Conservation (phyloP, 345 rosid species). For the Citrus australasica region DNA sequence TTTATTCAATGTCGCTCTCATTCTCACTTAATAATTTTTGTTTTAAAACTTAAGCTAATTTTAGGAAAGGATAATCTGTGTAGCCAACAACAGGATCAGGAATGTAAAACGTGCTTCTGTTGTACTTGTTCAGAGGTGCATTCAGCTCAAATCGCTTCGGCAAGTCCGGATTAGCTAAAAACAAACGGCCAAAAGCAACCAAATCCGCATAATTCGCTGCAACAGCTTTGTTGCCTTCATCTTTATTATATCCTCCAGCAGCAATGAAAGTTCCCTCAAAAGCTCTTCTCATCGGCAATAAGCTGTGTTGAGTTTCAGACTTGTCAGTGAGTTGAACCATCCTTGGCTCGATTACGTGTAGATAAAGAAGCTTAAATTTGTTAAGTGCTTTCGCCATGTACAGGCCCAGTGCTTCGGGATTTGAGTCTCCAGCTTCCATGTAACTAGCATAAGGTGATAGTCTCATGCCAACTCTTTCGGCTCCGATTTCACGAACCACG, state of each 20-base stretch:
- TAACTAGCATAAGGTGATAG: not conserved
- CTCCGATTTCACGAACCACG: slow-evolving; percentile 1
- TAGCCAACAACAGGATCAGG: not conserved
- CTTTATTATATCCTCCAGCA: slow-evolving; percentile 37
- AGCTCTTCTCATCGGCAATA: slow-evolving; percentile 32
- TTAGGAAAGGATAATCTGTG: too few species aligned
- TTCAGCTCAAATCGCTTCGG: slow-evolving; percentile 32
- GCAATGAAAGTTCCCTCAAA: slow-evolving; percentile 34
- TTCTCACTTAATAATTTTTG: too few species aligned
- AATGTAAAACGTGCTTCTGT: not conserved
- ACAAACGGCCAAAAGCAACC: slow-evolving; percentile 11
- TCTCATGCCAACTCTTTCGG: not conserved
- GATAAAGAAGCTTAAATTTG: slow-evolving; percentile 24
- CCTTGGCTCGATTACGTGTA: slow-evolving; percentile 38
- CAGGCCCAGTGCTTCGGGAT: slow-evolving; percentile 34
- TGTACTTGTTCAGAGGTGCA: slow-evolving; percentile 33
- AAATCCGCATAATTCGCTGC: slow-evolving; percentile 22
- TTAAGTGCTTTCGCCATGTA: slow-evolving; percentile 37
- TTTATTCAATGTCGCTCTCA: too few species aligned
- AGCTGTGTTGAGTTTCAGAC: slow-evolving; percentile 12
- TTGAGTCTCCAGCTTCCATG: slow-evolving; percentile 31
- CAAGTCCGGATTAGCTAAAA: slow-evolving; percentile 47
- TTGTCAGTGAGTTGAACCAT: slow-evolving; percentile 25
- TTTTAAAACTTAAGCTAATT: too few species aligned
- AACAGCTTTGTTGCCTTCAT: slow-evolving; percentile 34